Base-by-base conservation (phyloP, 768 basidiomycete species). In the Leccinum subgranulosum region DNA sequence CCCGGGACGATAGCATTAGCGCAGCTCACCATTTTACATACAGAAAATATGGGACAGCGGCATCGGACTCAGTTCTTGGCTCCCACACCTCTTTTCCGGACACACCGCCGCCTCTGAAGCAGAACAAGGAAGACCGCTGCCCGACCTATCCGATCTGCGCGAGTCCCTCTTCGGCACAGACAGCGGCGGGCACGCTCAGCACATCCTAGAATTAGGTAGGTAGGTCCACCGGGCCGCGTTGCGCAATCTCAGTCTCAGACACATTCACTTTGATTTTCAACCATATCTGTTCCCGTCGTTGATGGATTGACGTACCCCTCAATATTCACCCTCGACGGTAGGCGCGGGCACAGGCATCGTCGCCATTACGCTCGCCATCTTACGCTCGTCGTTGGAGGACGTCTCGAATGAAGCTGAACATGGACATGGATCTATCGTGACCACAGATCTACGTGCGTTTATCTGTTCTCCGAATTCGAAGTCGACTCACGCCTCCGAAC, bases 31-130 rank as follows among this genome's bases (percentile, higher is more conserved):
- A 39, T 39, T n/a, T n/a, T n/a, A 39, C 4, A 8, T 17, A 9
- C 36, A 96, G 94, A 96, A 96, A 92, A 82, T 96, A 54, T 97
- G 94, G 94, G 94, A 96, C 69, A 94, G 93, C 45, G 94, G 94
- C 2, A 79, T 96, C 49, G 93, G 90, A 6, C 74, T 94, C 19
- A 86, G 88, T 56, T 82, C 92, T 3, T 94, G 90, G 90, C 75
- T 96, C 4, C 75, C 81, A 1, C 68, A 57, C 28, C 72, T 77
- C 58, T 61, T 68, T 74, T 53, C 53, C 12, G 39, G 39, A 39
- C 39, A n/a, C 39, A 8, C 17, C 3, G 17, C 17, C 36, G 9
- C 39, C 2, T 39, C n/a, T 39, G 39, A 39, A 39, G 39, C 36
- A 39, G 33, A 34, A 34, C 17, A 4, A 5, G 55, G 34, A 36